A percentile compares a stretch with the other conserved stretches of the same genome.
Evolutionary conservation across 1,139 yeast species (phyloP).

Genomic region (Lodderomyces theae): DNA sequence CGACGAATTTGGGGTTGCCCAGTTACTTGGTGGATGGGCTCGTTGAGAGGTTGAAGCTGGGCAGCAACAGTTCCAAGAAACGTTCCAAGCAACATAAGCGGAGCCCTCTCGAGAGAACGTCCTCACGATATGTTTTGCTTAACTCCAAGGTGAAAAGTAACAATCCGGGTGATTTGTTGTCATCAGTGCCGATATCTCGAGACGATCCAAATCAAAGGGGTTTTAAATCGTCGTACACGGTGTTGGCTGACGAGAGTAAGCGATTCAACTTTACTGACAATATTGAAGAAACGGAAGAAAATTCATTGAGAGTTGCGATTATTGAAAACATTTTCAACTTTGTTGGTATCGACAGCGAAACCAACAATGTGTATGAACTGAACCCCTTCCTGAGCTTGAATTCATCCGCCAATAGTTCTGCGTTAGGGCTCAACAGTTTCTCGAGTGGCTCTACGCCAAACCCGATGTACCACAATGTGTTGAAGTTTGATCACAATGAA

Average conservation of each 20-base stretch:
- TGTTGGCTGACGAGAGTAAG: constrained; percentile 4
- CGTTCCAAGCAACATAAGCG: constrained; percentile 9
- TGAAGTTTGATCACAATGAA: constrained; percentile 6
- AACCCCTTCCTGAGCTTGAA: constrained; percentile 11
- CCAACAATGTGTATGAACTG: constrained; percentile 9
- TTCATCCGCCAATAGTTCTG: constrained; percentile 12
- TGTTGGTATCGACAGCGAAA: constrained; percentile 59
- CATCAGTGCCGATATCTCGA: constrained; percentile 77
- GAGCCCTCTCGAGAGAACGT: constrained; percentile 13
- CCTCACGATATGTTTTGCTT: constrained; percentile 64
- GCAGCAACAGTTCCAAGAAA: background rate
- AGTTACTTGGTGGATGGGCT: constrained; percentile 59
- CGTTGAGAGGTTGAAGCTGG: constrained; percentile 35
- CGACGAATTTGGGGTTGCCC: constrained; percentile 49
- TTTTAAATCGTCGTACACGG: constrained; percentile 9
- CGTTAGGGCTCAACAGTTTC: constrained; percentile 8
- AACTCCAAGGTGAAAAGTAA: constrained; percentile 59
- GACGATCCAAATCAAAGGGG: constrained; percentile 19
- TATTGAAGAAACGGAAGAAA: constrained; percentile 72
- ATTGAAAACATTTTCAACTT: constrained; percentile 72
- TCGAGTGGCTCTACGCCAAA: constrained; percentile 6
- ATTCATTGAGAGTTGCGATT: constrained; percentile 64
- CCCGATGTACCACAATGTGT: constrained; percentile 7
- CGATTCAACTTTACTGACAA: constrained; percentile 47
- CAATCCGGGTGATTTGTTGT: constrained; percentile 78